phyloP scores from a whole-genome alignment of 2,329 filamentous ascomycete species.

The Zymoseptoria pseudotritici region DNA sequence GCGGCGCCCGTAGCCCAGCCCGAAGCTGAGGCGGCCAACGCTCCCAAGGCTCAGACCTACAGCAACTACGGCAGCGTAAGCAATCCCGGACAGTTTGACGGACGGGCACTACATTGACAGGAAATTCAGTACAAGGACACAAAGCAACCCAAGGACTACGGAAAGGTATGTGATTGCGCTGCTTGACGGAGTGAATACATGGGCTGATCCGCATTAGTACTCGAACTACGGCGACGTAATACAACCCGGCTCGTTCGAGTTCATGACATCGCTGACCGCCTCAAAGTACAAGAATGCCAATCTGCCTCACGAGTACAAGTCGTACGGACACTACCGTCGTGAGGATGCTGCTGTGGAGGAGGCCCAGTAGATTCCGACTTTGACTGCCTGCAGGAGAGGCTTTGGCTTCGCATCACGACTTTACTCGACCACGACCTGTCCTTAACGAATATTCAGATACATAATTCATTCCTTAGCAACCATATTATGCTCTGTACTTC shows the following conservation, averaged over 20 bases:
- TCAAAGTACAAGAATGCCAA: not conserved
- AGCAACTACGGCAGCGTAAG: too few relatives aligned
- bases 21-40: not conserved
- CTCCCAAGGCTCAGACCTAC: too few relatives aligned
- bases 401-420: not conserved
- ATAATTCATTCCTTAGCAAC: not conserved
- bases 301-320: not conserved
- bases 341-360: not conserved
- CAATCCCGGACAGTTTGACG: too few relatives aligned
- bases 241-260: too few relatives aligned
- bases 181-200: too few relatives aligned
- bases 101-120: too few relatives aligned
- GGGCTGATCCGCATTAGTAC: too few relatives aligned
- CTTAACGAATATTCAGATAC: not conserved
- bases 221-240: not conserved
- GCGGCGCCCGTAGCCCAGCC: conserved; percentile 1
- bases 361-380: not conserved
- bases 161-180: too few relatives aligned
- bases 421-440: not conserved
- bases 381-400: not conserved
- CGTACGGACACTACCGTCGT: not conserved
- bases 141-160: not conserved
- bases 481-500: not conserved
- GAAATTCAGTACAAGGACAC: not conserved
- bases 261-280: too few relatives aligned